Conservation (phyloP, 495 filamentous ascomycete species). For the Podospora didyma region DNA sequence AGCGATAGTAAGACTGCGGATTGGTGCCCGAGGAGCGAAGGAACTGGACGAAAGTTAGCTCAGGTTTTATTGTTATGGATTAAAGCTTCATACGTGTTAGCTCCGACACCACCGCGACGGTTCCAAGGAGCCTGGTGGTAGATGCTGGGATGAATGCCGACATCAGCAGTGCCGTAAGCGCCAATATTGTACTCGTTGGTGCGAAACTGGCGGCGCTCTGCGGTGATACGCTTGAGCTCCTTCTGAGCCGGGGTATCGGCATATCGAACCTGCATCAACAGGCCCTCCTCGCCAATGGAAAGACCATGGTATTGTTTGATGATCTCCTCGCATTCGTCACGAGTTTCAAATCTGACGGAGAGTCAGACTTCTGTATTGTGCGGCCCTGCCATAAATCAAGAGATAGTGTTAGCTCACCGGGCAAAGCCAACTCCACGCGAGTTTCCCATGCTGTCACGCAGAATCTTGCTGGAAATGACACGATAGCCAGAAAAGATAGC, state of each 20-base stretch:
- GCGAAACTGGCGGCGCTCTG: conserved; percentile 86
- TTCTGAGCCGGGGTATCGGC: conserved; percentile 96
- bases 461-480: conserved; percentile 87
- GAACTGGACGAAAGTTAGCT: conserved; percentile 7
- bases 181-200: conserved; percentile 87
- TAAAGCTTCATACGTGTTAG: conserved; percentile 17
- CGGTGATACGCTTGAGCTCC: conserved; percentile 88
- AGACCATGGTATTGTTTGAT: conserved; percentile 77
- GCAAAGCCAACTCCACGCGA: conserved; percentile 98
- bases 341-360: conserved; percentile 69
- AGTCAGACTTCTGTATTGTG: conserved; percentile 19
- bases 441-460: conserved; percentile 80
- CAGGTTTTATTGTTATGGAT: not conserved
- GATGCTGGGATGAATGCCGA: conserved; percentile 44
- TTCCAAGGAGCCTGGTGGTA: conserved; percentile 35
- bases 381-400: not conserved
- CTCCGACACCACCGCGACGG: conserved; percentile 23
- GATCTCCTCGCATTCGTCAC: conserved; percentile 81
- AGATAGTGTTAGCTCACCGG: conserved; percentile 54
- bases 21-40: conserved; percentile 23
- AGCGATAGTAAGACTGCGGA: conserved; percentile 13
- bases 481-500: conserved; percentile 79
- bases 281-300: conserved; percentile 63
- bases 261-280: conserved; percentile 88
- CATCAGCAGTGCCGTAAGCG: conserved; percentile 52